Base-by-base conservation (phyloP, 768 basidiomycete genomes). In the Trichaptum fuscoviolaceum region DNA sequence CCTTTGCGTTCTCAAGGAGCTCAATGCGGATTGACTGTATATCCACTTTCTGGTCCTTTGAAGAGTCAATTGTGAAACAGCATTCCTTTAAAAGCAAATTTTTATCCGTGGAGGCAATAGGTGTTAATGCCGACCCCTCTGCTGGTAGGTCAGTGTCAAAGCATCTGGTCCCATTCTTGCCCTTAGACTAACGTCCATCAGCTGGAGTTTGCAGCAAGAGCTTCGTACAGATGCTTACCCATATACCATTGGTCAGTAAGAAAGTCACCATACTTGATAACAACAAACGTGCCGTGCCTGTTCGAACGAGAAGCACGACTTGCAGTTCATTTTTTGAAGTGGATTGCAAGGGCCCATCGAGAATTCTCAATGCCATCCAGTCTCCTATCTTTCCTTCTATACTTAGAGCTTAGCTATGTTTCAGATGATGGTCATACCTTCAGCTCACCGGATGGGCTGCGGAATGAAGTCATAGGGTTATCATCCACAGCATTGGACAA, bases 401-500 rank as follows among this genome's bases (percentile, higher is more conserved):
- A 20, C 2, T 34, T 15, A 61, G 3, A 18, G 23, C n/a, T n/a
- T 27, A 63, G 34, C 57, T 3, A 18, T 59, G 63, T 9, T 52
- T 3, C 62, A 27, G 20, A 62, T 24, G 57, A 24, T 67, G 60
- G 10, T 12, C 10, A 52, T 15, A 20, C 42, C 15, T 52, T 20
- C 65, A 25, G 73, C 83, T 65, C 69, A 87, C 88, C 71, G 66
- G 74, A 68, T 34, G 76, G 70, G 71, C 85, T 87, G 35, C 77
- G 78, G 70, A 89, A 90, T 0, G 74, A 79, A 35, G 86, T 87
- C 9, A 74, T 73, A 3, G 72, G 68, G n/a, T 77, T 70, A 7
- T 82, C 81, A 75, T 90, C 87, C 5, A 88, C 87, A 3, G 86
- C 87, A 71, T 77, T 75, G 15, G 84, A 86, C 26, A 81, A 79